phyloP scores from a whole-genome alignment of 306 rosid species.

The Clitoria ternatea region DNA sequence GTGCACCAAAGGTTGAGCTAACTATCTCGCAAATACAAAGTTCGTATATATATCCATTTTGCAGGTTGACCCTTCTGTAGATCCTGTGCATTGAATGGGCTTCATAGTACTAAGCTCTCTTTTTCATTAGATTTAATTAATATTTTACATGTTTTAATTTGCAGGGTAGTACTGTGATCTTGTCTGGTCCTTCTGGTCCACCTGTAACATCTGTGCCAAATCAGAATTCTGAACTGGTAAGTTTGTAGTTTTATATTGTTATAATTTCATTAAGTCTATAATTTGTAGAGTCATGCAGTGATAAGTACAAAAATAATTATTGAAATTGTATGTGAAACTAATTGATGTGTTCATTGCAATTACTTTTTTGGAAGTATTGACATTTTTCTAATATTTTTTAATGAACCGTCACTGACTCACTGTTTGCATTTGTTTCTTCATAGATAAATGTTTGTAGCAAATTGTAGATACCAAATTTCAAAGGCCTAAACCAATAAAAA shows the following conservation, averaged over 20 bases:
- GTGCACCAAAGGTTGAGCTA: too few relatives aligned
- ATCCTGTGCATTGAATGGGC: neutral
- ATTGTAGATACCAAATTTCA: neutral
- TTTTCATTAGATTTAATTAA: neutral
- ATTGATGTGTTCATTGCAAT: neutral
- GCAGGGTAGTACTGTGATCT: slow-evolving; percentile 92
- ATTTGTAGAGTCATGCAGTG: neutral
- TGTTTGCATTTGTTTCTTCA: neutral
- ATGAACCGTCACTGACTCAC: too few relatives aligned
- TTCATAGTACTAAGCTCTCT: neutral
- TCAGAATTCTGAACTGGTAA: slow-evolving; percentile 96
- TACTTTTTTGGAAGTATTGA: neutral
- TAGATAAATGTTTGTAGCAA: neutral
- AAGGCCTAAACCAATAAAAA: neutral
- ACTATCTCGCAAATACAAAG: neutral
- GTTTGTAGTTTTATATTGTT: neutral
- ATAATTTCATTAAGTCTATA: neutral
- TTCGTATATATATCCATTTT: neutral
- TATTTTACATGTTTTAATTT: slow-evolving; percentile 27
- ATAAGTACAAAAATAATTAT: neutral
- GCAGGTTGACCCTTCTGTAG: neutral
- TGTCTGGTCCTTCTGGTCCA: slow-evolving; percentile 98
- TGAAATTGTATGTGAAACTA: slow-evolving; percentile 1
- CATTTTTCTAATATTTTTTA: too few relatives aligned
- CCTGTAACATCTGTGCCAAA: slow-evolving; percentile 90